Conservation (phyloP, 2,329 filamentous ascomycete species). For the Cladophialophora immunda region DNA sequence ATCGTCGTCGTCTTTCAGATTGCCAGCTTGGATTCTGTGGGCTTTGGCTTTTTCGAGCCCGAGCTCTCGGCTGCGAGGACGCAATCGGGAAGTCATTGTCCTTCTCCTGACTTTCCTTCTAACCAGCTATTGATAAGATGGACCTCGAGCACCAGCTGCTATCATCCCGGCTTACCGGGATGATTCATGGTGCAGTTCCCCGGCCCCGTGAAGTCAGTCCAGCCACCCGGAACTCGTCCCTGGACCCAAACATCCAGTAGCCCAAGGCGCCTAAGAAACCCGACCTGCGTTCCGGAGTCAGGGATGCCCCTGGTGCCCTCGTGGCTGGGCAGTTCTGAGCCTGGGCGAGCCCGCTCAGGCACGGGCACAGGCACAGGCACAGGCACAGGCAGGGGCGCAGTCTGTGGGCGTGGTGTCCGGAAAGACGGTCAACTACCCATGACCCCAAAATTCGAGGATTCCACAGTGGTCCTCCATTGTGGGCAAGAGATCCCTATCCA, state of each 20-base stretch:
- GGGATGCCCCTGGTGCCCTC: slow-evolving; percentile 8
- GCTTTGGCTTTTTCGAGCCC: neutral
- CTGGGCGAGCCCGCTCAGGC: neutral
- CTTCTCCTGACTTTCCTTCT: neutral
- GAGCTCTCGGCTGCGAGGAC: neutral
- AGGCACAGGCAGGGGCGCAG: neutral
- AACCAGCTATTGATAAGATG: neutral
- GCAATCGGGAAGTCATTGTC: neutral
- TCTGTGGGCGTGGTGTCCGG: neutral
- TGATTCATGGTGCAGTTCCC: slow-evolving; percentile 4
- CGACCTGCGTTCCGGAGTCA: neutral
- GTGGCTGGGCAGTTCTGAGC: neutral
- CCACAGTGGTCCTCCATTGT: neutral
- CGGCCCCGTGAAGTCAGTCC: neutral
- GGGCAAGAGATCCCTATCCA: neutral
- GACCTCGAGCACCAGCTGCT: neutral
- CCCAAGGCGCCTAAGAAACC: slow-evolving; percentile 12
- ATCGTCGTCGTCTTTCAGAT: neutral
- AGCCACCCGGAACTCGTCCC: slow-evolving; percentile 15
- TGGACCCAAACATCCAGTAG: slow-evolving; percentile 16
- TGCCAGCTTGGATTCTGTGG: neutral
- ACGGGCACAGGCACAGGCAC: neutral
- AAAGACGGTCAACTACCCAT: neutral
- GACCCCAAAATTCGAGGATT: neutral
- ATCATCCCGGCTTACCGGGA: neutral